These are phyloP conservation scores for Saururus chinensis DNA, from an alignment of 164 flowering plant genomes.

Conservation along the genomic window DNA sequence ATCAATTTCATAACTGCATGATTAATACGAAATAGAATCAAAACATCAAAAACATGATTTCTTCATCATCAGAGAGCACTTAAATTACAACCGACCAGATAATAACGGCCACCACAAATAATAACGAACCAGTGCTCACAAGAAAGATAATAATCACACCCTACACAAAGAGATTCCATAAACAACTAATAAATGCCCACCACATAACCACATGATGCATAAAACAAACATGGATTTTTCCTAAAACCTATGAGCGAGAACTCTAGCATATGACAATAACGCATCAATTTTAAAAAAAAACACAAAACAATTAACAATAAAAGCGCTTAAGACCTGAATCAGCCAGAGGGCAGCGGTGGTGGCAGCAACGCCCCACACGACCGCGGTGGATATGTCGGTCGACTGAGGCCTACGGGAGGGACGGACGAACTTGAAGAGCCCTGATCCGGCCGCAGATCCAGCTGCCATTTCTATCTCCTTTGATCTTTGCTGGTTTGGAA, in stretches of 20 bases:
- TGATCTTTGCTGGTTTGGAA: background rate
- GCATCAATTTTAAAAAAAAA: no score
- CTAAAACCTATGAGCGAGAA: background rate
- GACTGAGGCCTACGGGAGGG: constrained; percentile 46
- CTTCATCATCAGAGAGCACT: no score
- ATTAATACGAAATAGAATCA: no score
- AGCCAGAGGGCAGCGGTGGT: constrained; percentile 50
- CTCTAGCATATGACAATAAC: no score
- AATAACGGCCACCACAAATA: no score
- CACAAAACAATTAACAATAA: background rate
- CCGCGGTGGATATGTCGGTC: constrained; percentile 62
- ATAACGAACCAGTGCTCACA: background rate
- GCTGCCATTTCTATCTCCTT: background rate
- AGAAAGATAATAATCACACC: background rate
- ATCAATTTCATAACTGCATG: no score
- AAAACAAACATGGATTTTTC: background rate
- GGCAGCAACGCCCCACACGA: constrained; percentile 82
- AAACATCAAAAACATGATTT: no score
- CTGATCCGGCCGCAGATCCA: constrained; percentile 23
- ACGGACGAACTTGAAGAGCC: constrained; percentile 33
- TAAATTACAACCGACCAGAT: no score
- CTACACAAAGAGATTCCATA: background rate
- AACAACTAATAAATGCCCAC: background rate
- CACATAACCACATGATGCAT: background rate
- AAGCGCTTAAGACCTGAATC: constrained; percentile 42